Evolutionary conservation across 148 eudicot species (phyloP), one percentile per base, ranked within the genome.

Genomic region (Camellia japonica): DNA sequence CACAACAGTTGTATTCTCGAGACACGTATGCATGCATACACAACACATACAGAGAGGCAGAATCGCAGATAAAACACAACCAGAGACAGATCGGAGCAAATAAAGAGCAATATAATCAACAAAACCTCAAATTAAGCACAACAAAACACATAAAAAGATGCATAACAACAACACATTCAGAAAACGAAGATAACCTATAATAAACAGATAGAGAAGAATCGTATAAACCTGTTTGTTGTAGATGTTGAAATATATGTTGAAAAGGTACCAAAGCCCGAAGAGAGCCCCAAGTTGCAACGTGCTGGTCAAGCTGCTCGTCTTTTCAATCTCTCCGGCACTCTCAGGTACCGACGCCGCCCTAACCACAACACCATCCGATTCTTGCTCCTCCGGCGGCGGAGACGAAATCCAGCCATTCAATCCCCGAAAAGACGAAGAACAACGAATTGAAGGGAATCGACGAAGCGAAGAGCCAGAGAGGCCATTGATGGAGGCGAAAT

Each of bases 241-340:
- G 79, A 94, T 92, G 65, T 92, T 92, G 90, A 92, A 94, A 87
- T 91, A 91, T 55, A 93, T 92, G 78, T 95, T 93, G 78, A 93
- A 93, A 13, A 90, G 71, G 79, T 88, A 90, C 97, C 95, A 94
- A 6, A 91, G 84, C 67, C 87, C 96, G 61, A 94, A 89, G 86
- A 89, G 80, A 18, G 85, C 16, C 54, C 97, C 98, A 1, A 96
- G 90, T 80, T 89, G 88, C 86, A 94, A 60, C 59, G 92, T 90
- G 58, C 76, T 77, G 0, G 38, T 20, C n/a, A 82, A 49, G 47
- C 84, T 60, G 62, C 82, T 81, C 73, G 90, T 52, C 76, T 82
- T 79, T 60, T 89, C 79, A 67, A 63, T 75, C 83, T 79, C 90
- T 20, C 74, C 89, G 2, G 87, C 88, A 41, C 83, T 86, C 71